Conservation (phyloP, 1,139 yeast genomes). For the Zygosaccharomyces pseudobailii region DNA sequence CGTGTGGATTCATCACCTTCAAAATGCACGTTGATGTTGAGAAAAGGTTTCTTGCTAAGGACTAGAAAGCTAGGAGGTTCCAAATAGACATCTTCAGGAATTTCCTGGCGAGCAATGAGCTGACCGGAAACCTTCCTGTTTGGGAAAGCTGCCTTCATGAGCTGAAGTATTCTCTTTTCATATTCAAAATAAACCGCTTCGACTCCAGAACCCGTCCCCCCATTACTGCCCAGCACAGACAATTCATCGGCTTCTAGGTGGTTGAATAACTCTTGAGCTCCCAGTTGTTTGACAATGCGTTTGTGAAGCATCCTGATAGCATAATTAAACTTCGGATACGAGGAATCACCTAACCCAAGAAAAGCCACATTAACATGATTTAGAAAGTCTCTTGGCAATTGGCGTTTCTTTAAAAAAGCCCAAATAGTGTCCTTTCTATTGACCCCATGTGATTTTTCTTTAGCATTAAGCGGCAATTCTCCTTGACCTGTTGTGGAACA, state of each 20-base stretch:
- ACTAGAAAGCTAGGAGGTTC: constrained; percentile 27
- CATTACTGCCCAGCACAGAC: constrained; percentile 36
- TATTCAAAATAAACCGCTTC: constrained; percentile 77
- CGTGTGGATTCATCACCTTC: constrained; percentile 25
- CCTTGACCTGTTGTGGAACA: constrained; percentile 97
- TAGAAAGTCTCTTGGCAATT: constrained; percentile 60
- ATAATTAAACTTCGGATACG: constrained; percentile 81
- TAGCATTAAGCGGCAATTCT: constrained; percentile 75
- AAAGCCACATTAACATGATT: constrained; percentile 61
- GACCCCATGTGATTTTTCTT: constrained; percentile 21
- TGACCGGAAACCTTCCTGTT: constrained; percentile 21
- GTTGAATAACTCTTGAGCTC: constrained; percentile 65
- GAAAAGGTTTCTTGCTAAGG: constrained; percentile 4
- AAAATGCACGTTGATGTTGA: constrained; percentile 13
- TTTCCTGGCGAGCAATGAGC: constrained; percentile 17
- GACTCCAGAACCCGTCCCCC: constrained; percentile 61
- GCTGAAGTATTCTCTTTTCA: constrained; percentile 51
- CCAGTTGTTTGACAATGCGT: constrained; percentile 66
- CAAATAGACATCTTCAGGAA: constrained; percentile 25
- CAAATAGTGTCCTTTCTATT: constrained; percentile 48
- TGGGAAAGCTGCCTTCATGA: constrained; percentile 41
- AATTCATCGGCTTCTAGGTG: constrained; percentile 91
- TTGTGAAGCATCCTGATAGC: constrained; percentile 79
- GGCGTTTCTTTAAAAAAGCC: constrained; percentile 64
- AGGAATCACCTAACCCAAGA: constrained; percentile 93